Base-by-base conservation (phyloP, 2,329 filamentous ascomycete species). In the Talaromyces sp. region DNA sequence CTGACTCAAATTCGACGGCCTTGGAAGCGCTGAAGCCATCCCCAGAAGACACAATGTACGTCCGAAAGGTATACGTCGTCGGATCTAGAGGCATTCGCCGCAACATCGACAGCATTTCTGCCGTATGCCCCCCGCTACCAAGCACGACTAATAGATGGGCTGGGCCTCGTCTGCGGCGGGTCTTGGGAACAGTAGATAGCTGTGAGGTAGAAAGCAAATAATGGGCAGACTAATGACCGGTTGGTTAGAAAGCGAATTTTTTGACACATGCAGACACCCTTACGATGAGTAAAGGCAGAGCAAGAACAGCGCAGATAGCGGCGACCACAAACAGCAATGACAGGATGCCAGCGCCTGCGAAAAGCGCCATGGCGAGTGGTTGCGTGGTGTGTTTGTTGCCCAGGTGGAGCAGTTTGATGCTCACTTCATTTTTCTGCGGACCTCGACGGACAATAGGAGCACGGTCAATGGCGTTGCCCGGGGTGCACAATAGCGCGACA, bases 21-120 rank as follows among this genome's bases (percentile, higher is more conserved):
- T 85, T 84, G 19, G 82, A 76, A 1, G 84, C 81, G 17, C 90
- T 95, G 71, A 91, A 86, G 9, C 72, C 75, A 70, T 99, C 95
- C 0, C 89, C 92, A 1, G 84, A 86, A 64, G 88, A 89, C 58
- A 96, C 82, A 24, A 96, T 78, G 73, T 96, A 99, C 29, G 91
- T 93, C 27, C 95, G 85, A 68, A 90, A 87, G 5, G 77, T 80
- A 71, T 76, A 87, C 76, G 69, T 75, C 71, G 58, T 72, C 51
- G 64, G 80, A 51, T 76, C 68, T 46, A 81, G 43, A 76, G 75
- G 61, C 79, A 80, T 69, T 83, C 84, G 65, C 82, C 84, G 66
- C 81, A 99, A 85, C 79, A 97, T 89, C 69, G 89, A 86, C 64
- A 96, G 82, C 89, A 99, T 96, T 76, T 99, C 95, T 54, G 91